These are phyloP conservation scores for Botrytis cinerea DNA, from an alignment of 2,329 filamentous ascomycete genomes.

Conservation along the genomic window DNA sequence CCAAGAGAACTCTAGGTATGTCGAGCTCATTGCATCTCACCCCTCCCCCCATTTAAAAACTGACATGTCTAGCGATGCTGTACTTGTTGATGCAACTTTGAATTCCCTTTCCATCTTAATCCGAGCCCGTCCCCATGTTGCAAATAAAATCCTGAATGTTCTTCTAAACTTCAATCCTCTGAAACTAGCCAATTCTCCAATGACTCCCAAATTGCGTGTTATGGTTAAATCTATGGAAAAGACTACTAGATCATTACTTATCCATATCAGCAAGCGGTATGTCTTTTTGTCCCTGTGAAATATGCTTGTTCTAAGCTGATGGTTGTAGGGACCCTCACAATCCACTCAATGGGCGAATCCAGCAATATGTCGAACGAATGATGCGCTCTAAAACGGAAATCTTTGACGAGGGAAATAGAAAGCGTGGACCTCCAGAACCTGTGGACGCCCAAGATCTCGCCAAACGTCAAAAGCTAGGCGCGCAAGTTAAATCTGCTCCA, in stretches of 20 bases:
- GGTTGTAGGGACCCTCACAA: constrained; percentile 72
- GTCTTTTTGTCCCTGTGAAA: constrained; percentile 31
- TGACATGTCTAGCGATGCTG: constrained; percentile 69
- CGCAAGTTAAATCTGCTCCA: constrained; percentile 45
- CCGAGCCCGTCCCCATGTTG: constrained; percentile 76
- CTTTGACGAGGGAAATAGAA: constrained; percentile 76
- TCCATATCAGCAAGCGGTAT: constrained; percentile 79
- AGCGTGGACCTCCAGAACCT: constrained; percentile 72
- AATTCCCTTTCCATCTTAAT: constrained; percentile 85
- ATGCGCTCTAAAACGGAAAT: constrained; percentile 76
- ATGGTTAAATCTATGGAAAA: constrained; percentile 93
- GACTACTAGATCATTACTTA: constrained; percentile 79
- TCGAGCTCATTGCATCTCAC: constrained; percentile 25
- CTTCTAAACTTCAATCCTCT: constrained; percentile 91
- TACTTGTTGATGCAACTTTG: constrained; percentile 86
- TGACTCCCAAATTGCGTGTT: constrained; percentile 78
- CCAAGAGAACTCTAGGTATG: constrained; percentile 83
- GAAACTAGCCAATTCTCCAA: constrained; percentile 72
- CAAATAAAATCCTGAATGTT: constrained; percentile 81
- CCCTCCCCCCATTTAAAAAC: constrained; percentile 27
- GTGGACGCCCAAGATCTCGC: constrained; percentile 70
- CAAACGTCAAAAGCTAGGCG: constrained; percentile 77
- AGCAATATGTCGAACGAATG: constrained; percentile 82
- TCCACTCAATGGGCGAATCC: constrained; percentile 73
- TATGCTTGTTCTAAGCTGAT: constrained; percentile 34